Evolutionary conservation across 225 moss, liverwort and hornwort species (phyloP).

Genomic region (Climacium dendroides): DNA sequence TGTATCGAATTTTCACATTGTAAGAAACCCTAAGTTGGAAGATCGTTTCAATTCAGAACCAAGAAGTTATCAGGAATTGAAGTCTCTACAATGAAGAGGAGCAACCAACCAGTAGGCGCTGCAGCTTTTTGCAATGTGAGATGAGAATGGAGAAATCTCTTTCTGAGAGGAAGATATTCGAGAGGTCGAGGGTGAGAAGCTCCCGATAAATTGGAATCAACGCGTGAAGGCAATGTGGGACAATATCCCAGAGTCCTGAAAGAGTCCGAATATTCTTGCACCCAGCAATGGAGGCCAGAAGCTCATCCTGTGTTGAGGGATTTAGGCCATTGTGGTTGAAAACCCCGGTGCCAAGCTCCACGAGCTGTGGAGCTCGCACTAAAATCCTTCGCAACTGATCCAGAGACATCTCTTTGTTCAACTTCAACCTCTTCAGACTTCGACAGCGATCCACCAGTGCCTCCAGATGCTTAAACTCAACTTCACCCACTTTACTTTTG

Average conservation of each 20-base stretch:
- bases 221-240: constrained; percentile 36
- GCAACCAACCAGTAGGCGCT: constrained; percentile 64
- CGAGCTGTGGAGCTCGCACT: constrained; percentile 61
- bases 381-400: constrained; percentile 71
- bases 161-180: constrained; percentile 46
- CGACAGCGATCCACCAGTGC: constrained; percentile 60
- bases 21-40: background rate
- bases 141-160: constrained; percentile 57
- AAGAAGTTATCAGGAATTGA: background rate
- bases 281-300: constrained; percentile 36
- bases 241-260: constrained; percentile 74
- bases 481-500: constrained; percentile 19
- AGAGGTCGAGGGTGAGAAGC: constrained; percentile 72
- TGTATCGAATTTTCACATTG: background rate
- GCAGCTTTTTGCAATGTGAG: constrained; percentile 57
- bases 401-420: constrained; percentile 58
- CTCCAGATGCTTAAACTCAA: constrained; percentile 53
- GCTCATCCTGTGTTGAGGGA: constrained; percentile 29
- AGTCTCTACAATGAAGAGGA: background rate
- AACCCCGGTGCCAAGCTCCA: constrained; percentile 68
- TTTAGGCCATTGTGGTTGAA: constrained; percentile 20
- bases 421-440: constrained; percentile 54
- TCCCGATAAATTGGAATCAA: constrained; percentile 47
- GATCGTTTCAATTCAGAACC: background rate
- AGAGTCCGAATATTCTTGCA: constrained; percentile 59